Percentiles rank a stretch among this genome's conserved stretches.
phyloP scores from a whole-genome alignment of 305 asterid species.

The Solanum aculeatissimum region DNA sequence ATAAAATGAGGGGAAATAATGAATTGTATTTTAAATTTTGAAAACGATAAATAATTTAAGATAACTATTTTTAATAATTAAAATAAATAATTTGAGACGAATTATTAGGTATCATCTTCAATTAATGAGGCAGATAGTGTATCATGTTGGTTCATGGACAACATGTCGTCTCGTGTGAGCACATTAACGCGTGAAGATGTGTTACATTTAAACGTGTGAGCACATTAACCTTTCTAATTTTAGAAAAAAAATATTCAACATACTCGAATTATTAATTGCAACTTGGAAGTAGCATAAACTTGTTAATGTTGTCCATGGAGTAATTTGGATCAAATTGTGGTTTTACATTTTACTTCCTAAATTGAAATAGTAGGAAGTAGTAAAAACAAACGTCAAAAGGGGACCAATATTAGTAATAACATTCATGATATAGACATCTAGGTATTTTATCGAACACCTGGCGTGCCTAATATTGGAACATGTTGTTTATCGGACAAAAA shows the following conservation, averaged over 20 bases:
- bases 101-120: not conserved
- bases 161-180: not conserved
- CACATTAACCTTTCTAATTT: not conserved
- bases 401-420: not conserved
- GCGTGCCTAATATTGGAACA: not conserved
- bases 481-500: not conserved
- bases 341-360: not conserved
- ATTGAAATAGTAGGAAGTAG: not conserved
- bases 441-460: not conserved
- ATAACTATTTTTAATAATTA: not conserved
- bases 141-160: not conserved
- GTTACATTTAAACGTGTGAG: not conserved
- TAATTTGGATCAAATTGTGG: not conserved
- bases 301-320: not conserved
- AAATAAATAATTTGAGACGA: not conserved
- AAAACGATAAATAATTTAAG: no score
- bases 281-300: not conserved
- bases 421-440: not conserved
- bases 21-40: no score
- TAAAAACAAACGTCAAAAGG: not conserved
- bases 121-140: not conserved
- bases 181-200: not conserved
- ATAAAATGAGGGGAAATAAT: not conserved
- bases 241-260: not conserved
- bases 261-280: not conserved